Base-by-base conservation (phyloP, 2,329 filamentous ascomycete species). In the Pseudodiploospora longispora region DNA sequence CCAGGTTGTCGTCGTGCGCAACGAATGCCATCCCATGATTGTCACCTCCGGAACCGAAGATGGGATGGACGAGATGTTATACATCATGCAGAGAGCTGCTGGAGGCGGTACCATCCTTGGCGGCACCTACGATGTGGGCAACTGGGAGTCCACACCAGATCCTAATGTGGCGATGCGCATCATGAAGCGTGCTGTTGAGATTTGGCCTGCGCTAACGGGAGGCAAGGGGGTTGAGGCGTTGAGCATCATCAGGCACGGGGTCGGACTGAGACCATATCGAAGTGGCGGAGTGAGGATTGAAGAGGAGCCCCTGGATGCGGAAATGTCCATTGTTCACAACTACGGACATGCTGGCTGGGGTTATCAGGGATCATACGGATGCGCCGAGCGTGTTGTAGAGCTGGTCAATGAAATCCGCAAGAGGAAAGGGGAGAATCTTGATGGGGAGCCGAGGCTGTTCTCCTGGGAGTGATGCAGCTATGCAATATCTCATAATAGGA, bases 71-170 rank as follows among this genome's bases (percentile, higher is more conserved):
- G 89, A 95, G 63, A 69, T 82, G 4, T 69, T 78, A 46, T 96
- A 96, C 60, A 74, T 85, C 39, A 95, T 96, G 89, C 81, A 80
- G 56, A 76, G 90, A 29, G 86, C 89, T 1, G 75, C 74, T 0
- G 77, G 77, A n/a, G 90, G 89, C 19, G 90, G 90, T 8, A 93
- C 87, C 0, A 74, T 95, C 36, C 69, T 95, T 3, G 90, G 89
- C n/a, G 90, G 90, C 3, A 91, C 83, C 38, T 86, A 94, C 56
- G 82, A 89, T 60, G 78, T 83, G 55, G 75, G 81, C 29, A 84
- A 82, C 56, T 95, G 87, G 87, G 85, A 93, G 53, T 76, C 80
- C 33, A 75, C 83, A 52, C 81, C 84, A 1, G 89, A 95, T 55
- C 82, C 83, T 0, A 87, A 86, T 58, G 72, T 88, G n/a, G 87